phyloP scores from a whole-genome alignment of 352 stramenopile genomes.

The Elongisporangium prolatum region DNA sequence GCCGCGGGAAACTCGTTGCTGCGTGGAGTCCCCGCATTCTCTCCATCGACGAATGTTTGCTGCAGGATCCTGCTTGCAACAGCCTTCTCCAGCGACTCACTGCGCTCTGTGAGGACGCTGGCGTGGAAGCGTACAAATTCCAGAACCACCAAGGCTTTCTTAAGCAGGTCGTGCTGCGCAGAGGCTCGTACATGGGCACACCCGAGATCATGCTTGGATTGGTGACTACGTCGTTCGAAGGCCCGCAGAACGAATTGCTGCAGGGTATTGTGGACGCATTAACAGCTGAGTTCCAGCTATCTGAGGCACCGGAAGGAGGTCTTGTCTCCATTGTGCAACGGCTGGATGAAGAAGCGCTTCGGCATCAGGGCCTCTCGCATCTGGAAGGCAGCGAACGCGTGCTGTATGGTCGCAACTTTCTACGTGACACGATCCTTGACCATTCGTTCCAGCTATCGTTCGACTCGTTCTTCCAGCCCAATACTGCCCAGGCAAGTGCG shows the following conservation, averaged over 20 bases:
- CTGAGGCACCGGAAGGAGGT: slow-evolving; percentile 1
- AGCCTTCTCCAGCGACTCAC: slow-evolving; percentile 32
- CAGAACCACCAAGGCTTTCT: slow-evolving; percentile 50
- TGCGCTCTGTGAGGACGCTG: slow-evolving; percentile 17
- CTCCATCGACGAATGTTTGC: slow-evolving; percentile 50
- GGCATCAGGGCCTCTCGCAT: slow-evolving; percentile 16
- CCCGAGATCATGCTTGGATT: slow-evolving; percentile 65
- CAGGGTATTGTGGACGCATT: slow-evolving; percentile 27
- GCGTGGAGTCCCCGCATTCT: slow-evolving; percentile 65
- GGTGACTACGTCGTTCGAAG: slow-evolving; percentile 45
- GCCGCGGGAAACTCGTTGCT: slow-evolving; percentile 19
- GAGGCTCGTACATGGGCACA: slow-evolving; percentile 18
- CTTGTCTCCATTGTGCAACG: slow-evolving; percentile 65
- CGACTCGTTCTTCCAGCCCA: slow-evolving; percentile 80
- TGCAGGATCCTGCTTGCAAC: slow-evolving; percentile 46
- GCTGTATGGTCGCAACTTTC: slow-evolving; percentile 39
- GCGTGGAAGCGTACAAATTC: slow-evolving; percentile 55
- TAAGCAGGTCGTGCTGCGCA: slow-evolving; percentile 65
- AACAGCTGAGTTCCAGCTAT: slow-evolving; percentile 12
- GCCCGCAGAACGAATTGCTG: slow-evolving; percentile 25
- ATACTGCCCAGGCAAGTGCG: slow-evolving; percentile 45
- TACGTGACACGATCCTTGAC: slow-evolving; percentile 56
- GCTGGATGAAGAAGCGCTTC: slow-evolving; percentile 51
- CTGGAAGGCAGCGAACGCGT: slow-evolving; percentile 16
- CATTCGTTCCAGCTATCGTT: slow-evolving; percentile 64